Evolutionary conservation across 176 grass and related monocot genomes (phyloP).

Genomic region (Carex kokanica): DNA sequence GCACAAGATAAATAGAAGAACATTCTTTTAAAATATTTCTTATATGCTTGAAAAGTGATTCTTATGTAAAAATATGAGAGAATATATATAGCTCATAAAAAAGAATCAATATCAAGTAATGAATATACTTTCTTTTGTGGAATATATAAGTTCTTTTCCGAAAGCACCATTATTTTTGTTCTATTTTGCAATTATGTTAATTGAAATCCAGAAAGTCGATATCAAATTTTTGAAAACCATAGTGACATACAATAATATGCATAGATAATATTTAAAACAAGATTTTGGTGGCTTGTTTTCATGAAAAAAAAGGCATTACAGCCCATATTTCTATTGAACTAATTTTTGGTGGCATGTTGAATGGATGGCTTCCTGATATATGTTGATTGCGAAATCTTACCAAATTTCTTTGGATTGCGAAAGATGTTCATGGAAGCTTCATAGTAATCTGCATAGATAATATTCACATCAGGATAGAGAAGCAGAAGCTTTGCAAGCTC

Average conservation of each 20-base stretch:
- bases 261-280: too few relatives aligned
- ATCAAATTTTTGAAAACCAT: background rate
- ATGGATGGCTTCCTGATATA: background rate
- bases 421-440: conserved; percentile 63
- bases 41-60: too few relatives aligned
- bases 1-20: background rate
- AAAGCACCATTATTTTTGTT: too few relatives aligned
- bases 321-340: too few relatives aligned
- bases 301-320: too few relatives aligned
- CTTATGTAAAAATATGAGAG: too few relatives aligned
- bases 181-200: background rate
- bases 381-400: conserved; percentile 30
- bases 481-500: conserved; percentile 47
- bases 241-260: background rate
- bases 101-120: too few relatives aligned
- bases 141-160: too few relatives aligned
- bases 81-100: too few relatives aligned
- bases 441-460: conserved; percentile 84
- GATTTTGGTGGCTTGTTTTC: too few relatives aligned
- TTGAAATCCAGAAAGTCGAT: background rate
- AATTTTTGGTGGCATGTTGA: background rate
- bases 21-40: too few relatives aligned
- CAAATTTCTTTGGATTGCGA: conserved; percentile 46
- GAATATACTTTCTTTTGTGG: too few relatives aligned
- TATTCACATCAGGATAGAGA: conserved; percentile 37